A percentile compares a stretch with the other conserved stretches of the same genome.
Conservation (phyloP, 192 early-diverging fungal species). For the Rhizophagus prolifer region DNA sequence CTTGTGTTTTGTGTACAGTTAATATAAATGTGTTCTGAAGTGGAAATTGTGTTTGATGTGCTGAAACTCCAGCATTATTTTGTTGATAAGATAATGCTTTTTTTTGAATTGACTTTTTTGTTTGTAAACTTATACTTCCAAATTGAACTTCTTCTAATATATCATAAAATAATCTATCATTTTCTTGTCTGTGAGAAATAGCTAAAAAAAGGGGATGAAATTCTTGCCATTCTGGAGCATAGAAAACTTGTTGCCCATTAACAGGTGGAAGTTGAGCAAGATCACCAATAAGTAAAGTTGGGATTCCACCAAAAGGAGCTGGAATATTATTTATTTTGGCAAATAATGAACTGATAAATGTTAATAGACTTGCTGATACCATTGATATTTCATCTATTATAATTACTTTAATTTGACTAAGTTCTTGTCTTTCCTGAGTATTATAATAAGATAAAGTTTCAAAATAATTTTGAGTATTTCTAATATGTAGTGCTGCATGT, state of each 20-base stretch:
- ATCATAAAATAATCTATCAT: background rate
- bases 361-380: background rate
- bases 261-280: background rate
- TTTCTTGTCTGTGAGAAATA: background rate
- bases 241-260: background rate
- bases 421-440: background rate
- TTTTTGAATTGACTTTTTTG: too few relatives aligned
- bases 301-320: background rate
- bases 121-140: too few relatives aligned
- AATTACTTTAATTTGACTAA: background rate
- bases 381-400: slow-evolving; percentile 23
- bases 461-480: background rate
- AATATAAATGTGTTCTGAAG: too few relatives aligned
- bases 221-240: too few relatives aligned
- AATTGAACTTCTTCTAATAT: too few relatives aligned
- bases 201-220: background rate
- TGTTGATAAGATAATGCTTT: too few relatives aligned
- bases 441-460: background rate
- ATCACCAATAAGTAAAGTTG: background rate
- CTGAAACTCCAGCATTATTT: background rate
- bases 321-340: background rate
- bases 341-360: background rate
- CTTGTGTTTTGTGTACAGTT: slow-evolving; percentile 11
- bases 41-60: background rate
- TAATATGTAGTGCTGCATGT: background rate